phyloP scores from a whole-genome alignment of 1,284 basidiomycete genomes.

The Jaminaea rosea region DNA sequence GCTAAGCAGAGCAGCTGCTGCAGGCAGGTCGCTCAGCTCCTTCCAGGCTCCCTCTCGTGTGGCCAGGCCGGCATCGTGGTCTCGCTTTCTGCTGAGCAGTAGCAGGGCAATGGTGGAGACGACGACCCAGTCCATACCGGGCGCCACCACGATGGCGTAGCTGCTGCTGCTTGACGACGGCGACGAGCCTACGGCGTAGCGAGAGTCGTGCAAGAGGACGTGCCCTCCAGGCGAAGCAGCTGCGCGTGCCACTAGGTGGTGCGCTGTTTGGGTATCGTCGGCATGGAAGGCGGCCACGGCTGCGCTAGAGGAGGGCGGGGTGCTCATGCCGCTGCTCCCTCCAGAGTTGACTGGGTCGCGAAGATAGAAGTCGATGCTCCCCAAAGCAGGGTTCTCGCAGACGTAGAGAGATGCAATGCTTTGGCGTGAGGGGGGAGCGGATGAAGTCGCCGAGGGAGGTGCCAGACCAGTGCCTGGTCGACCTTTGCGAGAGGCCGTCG shows the following conservation, averaged over 20 bases:
- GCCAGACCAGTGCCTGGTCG: not conserved
- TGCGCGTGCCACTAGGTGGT: not conserved
- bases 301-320: too few relatives aligned
- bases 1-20: too few relatives aligned
- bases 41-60: too few relatives aligned
- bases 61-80: slow-evolving; percentile 1
- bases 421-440: too few relatives aligned
- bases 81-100: not conserved
- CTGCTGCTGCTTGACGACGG: not conserved
- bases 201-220: not conserved
- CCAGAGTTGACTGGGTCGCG: too few relatives aligned
- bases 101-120: not conserved
- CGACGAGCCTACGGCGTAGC: not conserved
- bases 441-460: too few relatives aligned
- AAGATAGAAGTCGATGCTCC: not conserved
- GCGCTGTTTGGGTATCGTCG: too few relatives aligned
- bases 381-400: not conserved
- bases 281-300: too few relatives aligned
- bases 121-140: slow-evolving; percentile 1
- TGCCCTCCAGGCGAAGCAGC: not conserved
- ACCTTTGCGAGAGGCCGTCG: too few relatives aligned
- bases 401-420: not conserved
- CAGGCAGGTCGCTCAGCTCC: too few relatives aligned
- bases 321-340: too few relatives aligned
- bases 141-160: not conserved